These are phyloP conservation scores for Bipolaris bicolor DNA, from an alignment of 2,329 filamentous ascomycete genomes.

Conservation along the genomic window DNA sequence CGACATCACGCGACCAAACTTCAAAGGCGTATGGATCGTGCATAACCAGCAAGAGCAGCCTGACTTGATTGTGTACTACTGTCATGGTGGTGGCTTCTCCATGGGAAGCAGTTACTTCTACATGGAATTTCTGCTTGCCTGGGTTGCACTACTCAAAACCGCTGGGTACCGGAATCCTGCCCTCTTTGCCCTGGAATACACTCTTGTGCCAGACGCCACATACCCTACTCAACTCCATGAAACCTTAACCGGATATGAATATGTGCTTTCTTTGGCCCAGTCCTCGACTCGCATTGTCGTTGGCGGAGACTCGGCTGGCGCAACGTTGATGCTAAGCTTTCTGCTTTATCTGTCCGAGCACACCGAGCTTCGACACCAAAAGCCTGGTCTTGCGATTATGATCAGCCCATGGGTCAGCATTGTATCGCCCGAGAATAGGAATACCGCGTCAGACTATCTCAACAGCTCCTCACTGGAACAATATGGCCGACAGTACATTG, in stretches of 20 bases:
- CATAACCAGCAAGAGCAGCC: conserved; percentile 65
- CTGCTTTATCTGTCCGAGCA: conserved; percentile 69
- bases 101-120: conserved; percentile 87
- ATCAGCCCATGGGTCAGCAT: conserved; percentile 84
- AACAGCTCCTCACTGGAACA: conserved; percentile 68
- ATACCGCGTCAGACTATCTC: conserved; percentile 77
- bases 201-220: conserved; percentile 73
- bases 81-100: conserved; percentile 81
- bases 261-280: conserved; percentile 65
- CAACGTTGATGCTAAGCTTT: conserved; percentile 73
- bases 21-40: conserved; percentile 73
- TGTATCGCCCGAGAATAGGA: conserved; percentile 68
- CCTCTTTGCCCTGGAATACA: conserved; percentile 81
- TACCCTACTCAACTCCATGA: conserved; percentile 78
- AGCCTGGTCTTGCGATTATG: conserved; percentile 69
- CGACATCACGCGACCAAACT: conserved; percentile 61
- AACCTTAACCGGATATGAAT: conserved; percentile 71
- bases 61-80: conserved; percentile 82
- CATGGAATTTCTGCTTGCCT: conserved; percentile 76
- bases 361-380: conserved; percentile 50
- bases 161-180: conserved; percentile 75
- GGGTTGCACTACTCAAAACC: conserved; percentile 68
- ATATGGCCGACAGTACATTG: conserved; percentile 74
- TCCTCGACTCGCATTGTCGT: conserved; percentile 71
- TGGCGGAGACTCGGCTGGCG: conserved; percentile 81